A percentile compares a stretch with the other conserved stretches of the same genome.
These are phyloP conservation scores for Jasminum sambac DNA, from an alignment of 257 asterid species.

Conservation along the genomic window DNA sequence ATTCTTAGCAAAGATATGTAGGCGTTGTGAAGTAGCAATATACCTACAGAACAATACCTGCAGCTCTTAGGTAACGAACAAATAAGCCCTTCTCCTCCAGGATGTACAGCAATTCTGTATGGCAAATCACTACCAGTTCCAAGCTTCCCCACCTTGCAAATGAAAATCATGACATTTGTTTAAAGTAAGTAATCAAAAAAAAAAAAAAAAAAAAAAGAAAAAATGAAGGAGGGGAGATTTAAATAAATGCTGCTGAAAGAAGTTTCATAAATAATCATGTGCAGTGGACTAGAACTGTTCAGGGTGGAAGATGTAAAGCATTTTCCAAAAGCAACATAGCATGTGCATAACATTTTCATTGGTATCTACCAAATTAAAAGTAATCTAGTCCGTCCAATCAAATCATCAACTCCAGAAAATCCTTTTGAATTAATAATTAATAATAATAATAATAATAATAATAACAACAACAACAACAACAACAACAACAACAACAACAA, in stretches of 20 bases:
- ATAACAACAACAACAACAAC: no score
- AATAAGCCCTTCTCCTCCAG: slow-evolving; percentile 78
- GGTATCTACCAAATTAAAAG: background rate
- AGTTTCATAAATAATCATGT: slow-evolving; percentile 11
- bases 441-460: no score
- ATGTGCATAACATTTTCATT: background rate
- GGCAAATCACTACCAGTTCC: slow-evolving; percentile 86
- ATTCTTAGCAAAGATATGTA: background rate
- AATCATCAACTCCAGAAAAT: background rate
- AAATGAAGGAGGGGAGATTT: background rate
- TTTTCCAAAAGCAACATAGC: slow-evolving; percentile 9
- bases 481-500: no score
- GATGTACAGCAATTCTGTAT: slow-evolving; percentile 88
- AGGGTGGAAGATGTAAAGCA: slow-evolving; percentile 7
- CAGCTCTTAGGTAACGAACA: slow-evolving; percentile 81
- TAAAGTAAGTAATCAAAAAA: background rate
- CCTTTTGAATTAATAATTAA: no score
- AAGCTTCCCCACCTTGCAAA: slow-evolving; percentile 57
- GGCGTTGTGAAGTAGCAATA: background rate
- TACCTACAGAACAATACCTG: slow-evolving; percentile 43
- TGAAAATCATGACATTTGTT: slow-evolving; percentile 12
- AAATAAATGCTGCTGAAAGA: slow-evolving; percentile 10
- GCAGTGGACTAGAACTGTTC: slow-evolving; percentile 5
- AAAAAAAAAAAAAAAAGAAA: background rate
- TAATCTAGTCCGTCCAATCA: background rate